Evolutionary conservation across 2,329 filamentous ascomycete genomes (phyloP), one percentile per base, ranked within the genome.

Genomic region (Trichoderma sp.): DNA sequence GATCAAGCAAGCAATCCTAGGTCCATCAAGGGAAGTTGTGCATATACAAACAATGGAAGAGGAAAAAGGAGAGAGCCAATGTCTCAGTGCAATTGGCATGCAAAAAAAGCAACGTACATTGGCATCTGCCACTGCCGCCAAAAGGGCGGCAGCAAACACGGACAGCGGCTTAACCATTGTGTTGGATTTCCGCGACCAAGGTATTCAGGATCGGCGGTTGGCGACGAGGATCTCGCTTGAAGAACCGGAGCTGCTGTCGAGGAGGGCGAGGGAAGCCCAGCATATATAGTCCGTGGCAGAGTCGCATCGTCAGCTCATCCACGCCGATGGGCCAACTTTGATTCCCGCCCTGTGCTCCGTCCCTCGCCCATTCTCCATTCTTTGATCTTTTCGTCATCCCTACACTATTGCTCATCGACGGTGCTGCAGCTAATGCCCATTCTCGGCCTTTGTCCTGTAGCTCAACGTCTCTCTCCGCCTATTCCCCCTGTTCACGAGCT

Each of bases 151-250:
- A 67, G 80, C 81, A 38, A 83, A 77, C 53, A 84, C 67, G 50
- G 80, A 79, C 53, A 79, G 75, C 63, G 81, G 79, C 83, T 83
- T 85, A n/a, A 63, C 33, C 84, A 85, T 85, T 76, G 45, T 80
- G 77, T 33, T 60, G 67, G 21, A 14, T 75, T 35, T 59, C 38
- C 62, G 73, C 63, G 65, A 77, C 67, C 65, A 62, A 74, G 66
- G 75, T 27, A 67, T 29, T 67, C 72, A 27, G 64, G 72, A 75
- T 62, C 64, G 56, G 38, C 65, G 63, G 67, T 38, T 73, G 69
- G 67, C 60, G 72, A 75, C 45, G 75, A 67, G 74, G 63, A 35
- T 64, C 31, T 71, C 60, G 68, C 56, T 72, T 66, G 53, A 72
- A 38, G 41, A 71, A 66, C 53, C 53, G 71, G n/a, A 67, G 60